Conservation (phyloP, 2,329 filamentous ascomycete species). For the Fusarium buxicola region DNA sequence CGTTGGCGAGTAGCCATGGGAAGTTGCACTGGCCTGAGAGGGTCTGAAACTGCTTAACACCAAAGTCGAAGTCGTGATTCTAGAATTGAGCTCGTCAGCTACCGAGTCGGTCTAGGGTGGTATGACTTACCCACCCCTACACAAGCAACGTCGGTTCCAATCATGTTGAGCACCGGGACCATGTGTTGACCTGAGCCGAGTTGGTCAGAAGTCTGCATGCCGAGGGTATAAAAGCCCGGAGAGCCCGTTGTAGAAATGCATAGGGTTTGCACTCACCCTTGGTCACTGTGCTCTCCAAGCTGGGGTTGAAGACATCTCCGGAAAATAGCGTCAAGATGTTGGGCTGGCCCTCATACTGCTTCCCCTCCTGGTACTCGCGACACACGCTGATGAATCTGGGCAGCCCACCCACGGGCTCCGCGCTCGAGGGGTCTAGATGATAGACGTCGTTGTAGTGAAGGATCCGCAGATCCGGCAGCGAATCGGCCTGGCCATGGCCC, state of each 20-base stretch:
- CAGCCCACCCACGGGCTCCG: conserved; percentile 85
- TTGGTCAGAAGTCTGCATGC: conserved; percentile 1
- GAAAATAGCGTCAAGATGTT: conserved; percentile 84
- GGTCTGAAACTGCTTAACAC: conserved; percentile 81
- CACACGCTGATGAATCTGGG: conserved; percentile 83
- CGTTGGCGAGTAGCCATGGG: conserved; percentile 90
- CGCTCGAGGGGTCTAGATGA: conserved; percentile 80
- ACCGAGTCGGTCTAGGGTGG: conserved; percentile 26
- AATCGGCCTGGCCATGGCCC: conserved; percentile 28
- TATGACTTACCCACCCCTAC: conserved; percentile 72
- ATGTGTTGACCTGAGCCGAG: conserved; percentile 75
- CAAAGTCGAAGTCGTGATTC: conserved; percentile 96
- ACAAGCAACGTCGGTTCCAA: conserved; percentile 83
- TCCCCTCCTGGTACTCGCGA: conserved; percentile 76
- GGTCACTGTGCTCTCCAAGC: conserved; percentile 87
- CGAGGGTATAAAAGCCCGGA: not conserved
- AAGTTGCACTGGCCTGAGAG: conserved; percentile 81
- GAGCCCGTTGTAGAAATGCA: not conserved
- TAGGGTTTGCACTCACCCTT: conserved; percentile 68
- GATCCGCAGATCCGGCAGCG: conserved; percentile 77
- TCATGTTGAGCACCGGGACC: conserved; percentile 84
- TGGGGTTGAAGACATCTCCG: conserved; percentile 93
- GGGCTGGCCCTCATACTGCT: conserved; percentile 71
- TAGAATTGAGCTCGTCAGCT: conserved; percentile 49
- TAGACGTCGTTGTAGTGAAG: conserved; percentile 96